These are phyloP conservation scores for Aureobasidium sp. DNA, from an alignment of 2,329 filamentous ascomycete genomes.

Conservation along the genomic window DNA sequence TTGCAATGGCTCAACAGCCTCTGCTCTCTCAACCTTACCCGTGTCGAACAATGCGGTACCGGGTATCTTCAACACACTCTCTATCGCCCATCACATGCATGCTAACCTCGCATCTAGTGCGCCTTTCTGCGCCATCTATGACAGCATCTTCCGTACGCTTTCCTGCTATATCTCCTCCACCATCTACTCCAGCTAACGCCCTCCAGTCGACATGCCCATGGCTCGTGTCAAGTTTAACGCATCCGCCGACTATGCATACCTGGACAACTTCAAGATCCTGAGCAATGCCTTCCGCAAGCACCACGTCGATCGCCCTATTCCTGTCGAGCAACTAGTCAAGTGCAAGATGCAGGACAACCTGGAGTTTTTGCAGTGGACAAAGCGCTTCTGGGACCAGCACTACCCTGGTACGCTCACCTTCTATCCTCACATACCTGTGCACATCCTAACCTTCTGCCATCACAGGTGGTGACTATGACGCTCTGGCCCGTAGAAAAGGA, in stretches of 20 bases:
- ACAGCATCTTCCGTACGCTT: conserved; percentile 79
- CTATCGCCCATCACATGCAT: not conserved
- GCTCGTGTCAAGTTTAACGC: conserved; percentile 95
- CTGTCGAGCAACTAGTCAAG: conserved; percentile 82
- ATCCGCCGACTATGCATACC: conserved; percentile 92
- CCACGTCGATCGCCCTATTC: conserved; percentile 79
- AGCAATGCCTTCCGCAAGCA: conserved; percentile 86
- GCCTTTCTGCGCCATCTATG: conserved; percentile 93
- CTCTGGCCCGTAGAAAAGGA: conserved; percentile 74
- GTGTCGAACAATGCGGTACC: conserved; percentile 98
- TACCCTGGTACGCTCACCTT: conserved; percentile 54
- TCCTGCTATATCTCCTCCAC: not conserved
- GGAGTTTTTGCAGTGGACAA: conserved; percentile 95
- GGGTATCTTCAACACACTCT: conserved; percentile 52
- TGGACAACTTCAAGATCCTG: conserved; percentile 96
- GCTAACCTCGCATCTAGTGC: conserved; percentile 49
- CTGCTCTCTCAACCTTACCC: conserved; percentile 92
- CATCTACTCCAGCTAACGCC: conserved; percentile 7
- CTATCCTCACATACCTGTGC: too few relatives aligned
- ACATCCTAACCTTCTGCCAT: not conserved
- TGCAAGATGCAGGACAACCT: conserved; percentile 99
- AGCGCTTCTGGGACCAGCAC: conserved; percentile 96
- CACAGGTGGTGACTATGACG: conserved; percentile 79
- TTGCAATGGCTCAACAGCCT: conserved; percentile 96
- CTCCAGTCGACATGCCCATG: conserved; percentile 79